Evolutionary conservation across 2,329 filamentous ascomycete species (phyloP), one percentile per base, ranked within the genome.

Genomic region (Elsinoe batatas): DNA sequence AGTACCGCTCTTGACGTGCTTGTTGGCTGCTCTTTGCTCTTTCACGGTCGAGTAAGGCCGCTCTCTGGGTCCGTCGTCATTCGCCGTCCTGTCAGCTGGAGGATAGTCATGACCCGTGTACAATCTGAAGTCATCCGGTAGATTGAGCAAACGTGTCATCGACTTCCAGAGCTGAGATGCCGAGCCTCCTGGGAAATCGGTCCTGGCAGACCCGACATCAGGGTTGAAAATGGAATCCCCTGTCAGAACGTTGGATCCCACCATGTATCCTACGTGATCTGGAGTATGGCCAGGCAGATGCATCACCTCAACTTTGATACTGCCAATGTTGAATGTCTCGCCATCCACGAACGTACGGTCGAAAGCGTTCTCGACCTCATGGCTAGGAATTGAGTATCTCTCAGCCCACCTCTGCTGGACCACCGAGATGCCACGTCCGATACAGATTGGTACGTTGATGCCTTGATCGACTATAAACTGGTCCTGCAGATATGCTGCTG

Each of bases 231-330:
- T 60, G 10, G 67, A 69, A 49, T 68, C 69, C 7, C 70, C 70
- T 17, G 64, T 60, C 61, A 69, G 64, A 54, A 72, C 54, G 64
- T 74, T 66, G 51, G 65, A 50, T 63, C 77, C 79, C 51, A 83
- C 75, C 33, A 68, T 65, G 58, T 84, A 85, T 0, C 80, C 81
- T 12, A 81, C 61, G 55, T 83, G 79, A 59, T 84, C 81, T 0
- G 80, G 79, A 0, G 80, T 83, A 59, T 84, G 79, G 0, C 80
- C 81, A 0, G 80, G 79, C 0, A 84, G 73, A 60, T 83, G 76
- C 0, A 83, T 63, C 0, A 74, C 79, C 2, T 64, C 68, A 0
- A 67, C 76, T 1, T 59, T 62, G 12, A 83, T 32, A 0, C 64
- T 54, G 0, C 81, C 80, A 36, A 84, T 71, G 0, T 60, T 15